A percentile compares a stretch with the other conserved stretches of the same genome.
phyloP scores from a whole-genome alignment of 495 filamentous ascomycete genomes.

The Parathielavia hyrcaniae region DNA sequence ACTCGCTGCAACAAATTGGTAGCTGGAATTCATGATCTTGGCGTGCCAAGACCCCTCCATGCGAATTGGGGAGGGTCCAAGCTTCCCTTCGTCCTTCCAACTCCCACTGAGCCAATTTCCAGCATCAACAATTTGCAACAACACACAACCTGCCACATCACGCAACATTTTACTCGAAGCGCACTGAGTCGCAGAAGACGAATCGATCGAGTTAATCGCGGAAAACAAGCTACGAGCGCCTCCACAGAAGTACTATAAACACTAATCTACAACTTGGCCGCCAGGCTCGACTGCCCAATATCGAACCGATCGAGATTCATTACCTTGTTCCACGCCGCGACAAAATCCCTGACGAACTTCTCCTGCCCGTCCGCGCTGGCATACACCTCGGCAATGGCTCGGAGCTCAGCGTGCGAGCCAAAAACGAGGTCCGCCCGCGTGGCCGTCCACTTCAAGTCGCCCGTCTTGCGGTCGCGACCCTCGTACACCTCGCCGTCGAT shows the following conservation, averaged over 20 bases:
- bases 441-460: slow-evolving; percentile 59
- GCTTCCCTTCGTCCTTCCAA: too few species aligned
- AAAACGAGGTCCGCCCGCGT: slow-evolving; percentile 64
- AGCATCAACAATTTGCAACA: too few species aligned
- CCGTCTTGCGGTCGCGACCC: slow-evolving; percentile 60
- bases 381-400: slow-evolving; percentile 63
- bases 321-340: slow-evolving; percentile 64
- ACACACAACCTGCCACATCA: too few species aligned
- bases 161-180: too few species aligned
- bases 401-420: slow-evolving; percentile 63
- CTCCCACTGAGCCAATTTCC: too few species aligned
- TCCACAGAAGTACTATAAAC: not conserved
- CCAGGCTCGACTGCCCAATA: slow-evolving; percentile 22
- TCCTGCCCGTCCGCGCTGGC: slow-evolving; percentile 47
- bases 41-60: too few species aligned
- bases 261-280: slow-evolving; percentile 11
- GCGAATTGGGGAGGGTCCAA: too few species aligned
- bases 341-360: slow-evolving; percentile 64
- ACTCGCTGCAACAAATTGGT: too few species aligned
- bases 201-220: slow-evolving; percentile 1
- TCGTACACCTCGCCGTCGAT: slow-evolving; percentile 50
- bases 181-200: not conserved
- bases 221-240: not conserved
- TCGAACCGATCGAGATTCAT: slow-evolving; percentile 66
- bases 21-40: too few species aligned